Conservation (phyloP, 2,329 filamentous ascomycete species). For the Byssochlamys sp. region DNA sequence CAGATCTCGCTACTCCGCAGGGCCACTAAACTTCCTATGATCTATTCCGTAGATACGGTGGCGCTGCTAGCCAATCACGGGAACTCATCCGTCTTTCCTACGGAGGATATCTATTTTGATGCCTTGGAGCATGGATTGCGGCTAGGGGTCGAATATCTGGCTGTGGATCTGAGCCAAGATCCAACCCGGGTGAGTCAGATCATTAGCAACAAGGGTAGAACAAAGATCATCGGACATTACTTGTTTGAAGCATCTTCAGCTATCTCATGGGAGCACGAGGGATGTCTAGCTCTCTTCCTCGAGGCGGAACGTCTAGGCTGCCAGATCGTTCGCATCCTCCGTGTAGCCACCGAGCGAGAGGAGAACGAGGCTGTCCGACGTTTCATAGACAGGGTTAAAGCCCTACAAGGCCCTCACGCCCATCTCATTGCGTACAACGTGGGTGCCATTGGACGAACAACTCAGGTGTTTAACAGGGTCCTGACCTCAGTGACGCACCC, state of each 20-base stretch:
- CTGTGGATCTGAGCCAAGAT: conserved; percentile 27
- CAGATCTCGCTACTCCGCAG: conserved; percentile 51
- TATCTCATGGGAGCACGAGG: conserved; percentile 27
- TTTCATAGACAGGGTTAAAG: conserved; percentile 27
- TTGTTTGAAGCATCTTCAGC: conserved; percentile 20
- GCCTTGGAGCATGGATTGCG: conserved; percentile 32
- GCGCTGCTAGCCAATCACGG: conserved; percentile 8
- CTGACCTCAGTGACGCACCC: conserved; percentile 34
- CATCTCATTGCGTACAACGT: conserved; percentile 34
- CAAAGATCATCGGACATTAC: conserved; percentile 33
- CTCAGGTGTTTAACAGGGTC: conserved; percentile 35
- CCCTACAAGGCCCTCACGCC: conserved; percentile 20
- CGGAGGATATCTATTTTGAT: conserved; percentile 19
- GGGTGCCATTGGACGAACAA: conserved; percentile 32
- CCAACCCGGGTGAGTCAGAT: conserved; percentile 16
- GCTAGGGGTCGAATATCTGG: conserved; percentile 33
- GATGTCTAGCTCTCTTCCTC: conserved; percentile 22
- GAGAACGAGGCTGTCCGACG: conserved; percentile 30
- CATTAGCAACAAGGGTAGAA: conserved; percentile 27
- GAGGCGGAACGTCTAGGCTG: conserved; percentile 29
- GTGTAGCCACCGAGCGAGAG: conserved; percentile 24
- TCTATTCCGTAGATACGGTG: conserved; percentile 44
- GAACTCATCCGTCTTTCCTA: conserved; percentile 6
- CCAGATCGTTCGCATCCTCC: conserved; percentile 31
- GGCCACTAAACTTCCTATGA: conserved; percentile 47